phyloP scores from a whole-genome alignment of 2,329 filamentous ascomycete species.

The Cladosporium halotolerans region DNA sequence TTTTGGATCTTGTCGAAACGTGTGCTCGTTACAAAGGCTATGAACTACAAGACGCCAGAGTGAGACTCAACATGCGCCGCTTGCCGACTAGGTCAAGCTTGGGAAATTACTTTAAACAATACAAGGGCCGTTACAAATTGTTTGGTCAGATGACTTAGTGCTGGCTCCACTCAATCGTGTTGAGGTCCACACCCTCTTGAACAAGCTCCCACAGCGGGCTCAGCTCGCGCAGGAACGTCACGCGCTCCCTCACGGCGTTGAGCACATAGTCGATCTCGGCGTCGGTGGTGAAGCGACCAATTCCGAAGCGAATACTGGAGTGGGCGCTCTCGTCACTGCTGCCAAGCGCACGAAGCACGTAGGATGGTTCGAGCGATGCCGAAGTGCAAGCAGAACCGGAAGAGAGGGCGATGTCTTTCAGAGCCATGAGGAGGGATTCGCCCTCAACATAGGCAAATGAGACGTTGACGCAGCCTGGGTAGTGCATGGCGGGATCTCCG shows the following conservation, averaged over 20 bases:
- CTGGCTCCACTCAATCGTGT: conserved; percentile 97
- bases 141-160: conserved; percentile 52
- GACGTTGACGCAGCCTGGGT: conserved; percentile 95
- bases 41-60: conserved; percentile 8
- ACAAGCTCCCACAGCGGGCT: conserved; percentile 97
- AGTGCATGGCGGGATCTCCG: conserved; percentile 74
- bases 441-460: conserved; percentile 98
- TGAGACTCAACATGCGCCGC: conserved; percentile 5
- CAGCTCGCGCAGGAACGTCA: conserved; percentile 86
- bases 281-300: conserved; percentile 93
- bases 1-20: background rate
- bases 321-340: conserved; percentile 97
- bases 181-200: conserved; percentile 89
- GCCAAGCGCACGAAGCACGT: conserved; percentile 87
- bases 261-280: conserved; percentile 95
- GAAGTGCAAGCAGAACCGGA: conserved; percentile 97
- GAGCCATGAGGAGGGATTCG: conserved; percentile 93
- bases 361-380: conserved; percentile 91
- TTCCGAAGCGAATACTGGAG: conserved; percentile 95
- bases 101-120: conserved; percentile 9
- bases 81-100: conserved; percentile 12
- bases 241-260: conserved; percentile 84
- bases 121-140: conserved; percentile 7
- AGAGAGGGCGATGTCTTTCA: conserved; percentile 95
- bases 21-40: background rate